These are phyloP conservation scores for Corylus heterophylla DNA, from an alignment of 306 rosid species.

Conservation along the genomic window DNA sequence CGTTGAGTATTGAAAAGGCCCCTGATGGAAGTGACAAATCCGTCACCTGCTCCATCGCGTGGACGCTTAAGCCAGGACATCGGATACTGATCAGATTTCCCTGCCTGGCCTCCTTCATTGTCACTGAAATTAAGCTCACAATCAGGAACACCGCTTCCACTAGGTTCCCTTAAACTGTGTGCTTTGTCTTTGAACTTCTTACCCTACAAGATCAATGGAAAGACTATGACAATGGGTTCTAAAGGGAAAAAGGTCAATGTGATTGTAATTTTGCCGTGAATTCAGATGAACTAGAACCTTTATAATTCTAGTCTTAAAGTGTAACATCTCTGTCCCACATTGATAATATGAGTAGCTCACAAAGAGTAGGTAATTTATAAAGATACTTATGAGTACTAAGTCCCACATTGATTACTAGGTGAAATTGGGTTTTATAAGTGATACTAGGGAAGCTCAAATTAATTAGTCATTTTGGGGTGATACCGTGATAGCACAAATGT, in stretches of 20 bases:
- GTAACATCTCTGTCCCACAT: too few relatives aligned
- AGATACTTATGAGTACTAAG: too few relatives aligned
- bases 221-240: slow-evolving; percentile 9
- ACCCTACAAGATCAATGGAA: slow-evolving; percentile 55
- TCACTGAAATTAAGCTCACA: slow-evolving; percentile 88
- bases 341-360: too few relatives aligned
- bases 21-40: slow-evolving; percentile 92
- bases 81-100: slow-evolving; percentile 73
- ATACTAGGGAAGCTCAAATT: too few relatives aligned
- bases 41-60: slow-evolving; percentile 97
- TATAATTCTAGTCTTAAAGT: background rate
- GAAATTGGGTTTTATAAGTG: too few relatives aligned
- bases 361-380: too few relatives aligned
- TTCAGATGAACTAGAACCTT: background rate
- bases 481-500: too few relatives aligned
- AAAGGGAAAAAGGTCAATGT: slow-evolving; percentile 10
- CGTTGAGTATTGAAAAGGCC: slow-evolving; percentile 94
- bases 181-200: slow-evolving; percentile 90
- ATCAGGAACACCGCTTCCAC: slow-evolving; percentile 67
- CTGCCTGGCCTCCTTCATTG: slow-evolving; percentile 71
- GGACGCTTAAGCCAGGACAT: slow-evolving; percentile 87
- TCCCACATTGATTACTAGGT: too few relatives aligned
- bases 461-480: too few relatives aligned
- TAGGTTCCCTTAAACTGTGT: slow-evolving; percentile 61
- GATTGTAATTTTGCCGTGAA: background rate